Evolutionary conservation across 139 green algal species (phyloP).

Genomic region (Trebouxia sp.): DNA sequence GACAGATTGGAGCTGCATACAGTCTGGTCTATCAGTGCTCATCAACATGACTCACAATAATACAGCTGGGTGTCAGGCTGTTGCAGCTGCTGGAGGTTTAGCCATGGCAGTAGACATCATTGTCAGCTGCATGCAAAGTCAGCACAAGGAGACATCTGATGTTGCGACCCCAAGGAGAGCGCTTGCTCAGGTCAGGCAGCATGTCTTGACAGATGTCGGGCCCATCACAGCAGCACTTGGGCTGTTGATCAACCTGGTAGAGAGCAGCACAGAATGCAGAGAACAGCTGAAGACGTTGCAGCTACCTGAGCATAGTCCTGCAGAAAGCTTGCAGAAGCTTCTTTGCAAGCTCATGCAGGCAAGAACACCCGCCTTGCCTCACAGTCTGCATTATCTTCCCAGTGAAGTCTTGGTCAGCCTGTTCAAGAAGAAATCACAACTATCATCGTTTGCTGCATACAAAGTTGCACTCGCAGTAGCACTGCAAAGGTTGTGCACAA

Average conservation of each 20-base stretch:
- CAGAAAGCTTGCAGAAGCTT: not conserved
- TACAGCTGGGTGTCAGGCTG: conserved; percentile 39
- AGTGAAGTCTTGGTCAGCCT: not conserved
- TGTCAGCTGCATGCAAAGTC: not conserved
- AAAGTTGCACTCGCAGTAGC: too few species aligned
- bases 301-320: not conserved
- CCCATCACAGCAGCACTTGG: conserved; percentile 57
- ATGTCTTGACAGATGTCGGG: conserved; percentile 48
- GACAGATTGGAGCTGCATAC: conserved; percentile 19
- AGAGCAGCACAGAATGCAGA: conserved; percentile 24
- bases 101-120: conserved; percentile 31
- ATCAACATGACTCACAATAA: conserved; percentile 81
- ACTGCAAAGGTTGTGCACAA: too few species aligned
- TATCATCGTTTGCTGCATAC: too few species aligned
- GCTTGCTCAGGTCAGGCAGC: not conserved
- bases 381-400: too few species aligned
- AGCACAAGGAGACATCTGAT: conserved; percentile 20
- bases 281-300: conserved; percentile 22
- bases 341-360: conserved; percentile 17
- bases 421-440: not conserved
- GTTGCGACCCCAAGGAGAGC: not conserved
- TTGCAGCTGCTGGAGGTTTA: conserved; percentile 44
- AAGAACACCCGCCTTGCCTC: too few species aligned
- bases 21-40: conserved; percentile 54
- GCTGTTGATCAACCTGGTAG: conserved; percentile 75